These are phyloP conservation scores for Thelonectria discophora DNA, from an alignment of 2,329 filamentous ascomycete genomes.

Conservation along the genomic window DNA sequence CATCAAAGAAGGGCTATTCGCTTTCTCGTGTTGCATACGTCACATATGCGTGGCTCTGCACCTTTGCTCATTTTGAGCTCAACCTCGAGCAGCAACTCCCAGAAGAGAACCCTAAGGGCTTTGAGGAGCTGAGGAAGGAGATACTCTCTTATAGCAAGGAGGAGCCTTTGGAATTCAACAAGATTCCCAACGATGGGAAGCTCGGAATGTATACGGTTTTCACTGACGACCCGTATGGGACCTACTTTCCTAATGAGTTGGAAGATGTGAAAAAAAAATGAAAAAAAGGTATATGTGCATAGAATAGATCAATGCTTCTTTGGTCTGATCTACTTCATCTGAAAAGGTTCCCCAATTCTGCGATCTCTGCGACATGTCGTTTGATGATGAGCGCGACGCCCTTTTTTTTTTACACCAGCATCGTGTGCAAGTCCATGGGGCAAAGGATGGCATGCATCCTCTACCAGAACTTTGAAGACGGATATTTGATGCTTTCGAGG, in stretches of 20 bases:
- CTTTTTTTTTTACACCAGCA: background rate
- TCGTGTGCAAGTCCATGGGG: background rate
- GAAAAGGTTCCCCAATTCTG: background rate
- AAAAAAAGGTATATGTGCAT: background rate
- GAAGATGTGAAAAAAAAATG: background rate
- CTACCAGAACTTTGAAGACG: background rate
- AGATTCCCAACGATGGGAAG: constrained; percentile 1
- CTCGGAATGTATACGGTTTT: background rate
- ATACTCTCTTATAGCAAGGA: background rate
- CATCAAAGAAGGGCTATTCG: background rate
- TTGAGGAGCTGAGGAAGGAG: background rate
- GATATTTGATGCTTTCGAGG: too few species aligned
- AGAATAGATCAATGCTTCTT: background rate
- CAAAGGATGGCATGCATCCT: background rate
- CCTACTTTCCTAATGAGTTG: background rate
- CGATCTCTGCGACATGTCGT: background rate
- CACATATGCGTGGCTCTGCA: background rate
- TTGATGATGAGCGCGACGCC: background rate
- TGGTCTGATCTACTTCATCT: background rate
- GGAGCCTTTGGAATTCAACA: background rate
- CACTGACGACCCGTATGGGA: background rate
- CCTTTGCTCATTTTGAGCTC: background rate
- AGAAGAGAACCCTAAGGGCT: background rate
- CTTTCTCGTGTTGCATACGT: background rate
- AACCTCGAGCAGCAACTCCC: background rate